Evolutionary conservation across 1,284 basidiomycete species (phyloP).

Genomic region (Xanthoconium separans): DNA sequence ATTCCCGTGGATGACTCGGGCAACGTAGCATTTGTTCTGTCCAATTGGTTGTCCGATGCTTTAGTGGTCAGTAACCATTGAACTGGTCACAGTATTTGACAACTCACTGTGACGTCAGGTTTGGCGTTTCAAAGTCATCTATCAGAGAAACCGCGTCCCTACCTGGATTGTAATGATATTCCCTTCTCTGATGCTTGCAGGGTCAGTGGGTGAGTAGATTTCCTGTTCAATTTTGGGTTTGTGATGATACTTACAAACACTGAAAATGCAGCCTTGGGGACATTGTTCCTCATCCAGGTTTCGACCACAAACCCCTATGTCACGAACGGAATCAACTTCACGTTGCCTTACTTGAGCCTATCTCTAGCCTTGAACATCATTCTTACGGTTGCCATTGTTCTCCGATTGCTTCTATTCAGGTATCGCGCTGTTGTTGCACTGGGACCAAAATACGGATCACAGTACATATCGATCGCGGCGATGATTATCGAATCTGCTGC

Average conservation of each 20-base stretch:
- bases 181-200: constrained; percentile 13
- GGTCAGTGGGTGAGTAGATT: constrained; percentile 15
- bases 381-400: constrained; percentile 24
- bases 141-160: constrained; percentile 3
- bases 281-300: constrained; percentile 12
- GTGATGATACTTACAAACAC: neutral
- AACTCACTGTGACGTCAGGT: constrained; percentile 17
- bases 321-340: constrained; percentile 16
- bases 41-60: constrained; percentile 26
- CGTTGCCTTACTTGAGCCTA: constrained; percentile 18
- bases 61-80: constrained; percentile 22
- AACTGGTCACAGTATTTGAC: neutral
- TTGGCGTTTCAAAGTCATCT: constrained; percentile 32
- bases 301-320: constrained; percentile 19
- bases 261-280: constrained; percentile 8
- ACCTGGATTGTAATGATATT: constrained; percentile 18
- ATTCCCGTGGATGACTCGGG: constrained; percentile 15
- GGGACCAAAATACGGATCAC: constrained; percentile 13
- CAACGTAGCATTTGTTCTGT: constrained; percentile 19
- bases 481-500: constrained; percentile 25
- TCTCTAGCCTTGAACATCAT: constrained; percentile 26
- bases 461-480: constrained; percentile 24
- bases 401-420: constrained; percentile 17
- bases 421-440: constrained; percentile 3
- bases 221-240: neutral